Base-by-base conservation (phyloP, 345 rosid species). In the Eucalyptus decipiens region DNA sequence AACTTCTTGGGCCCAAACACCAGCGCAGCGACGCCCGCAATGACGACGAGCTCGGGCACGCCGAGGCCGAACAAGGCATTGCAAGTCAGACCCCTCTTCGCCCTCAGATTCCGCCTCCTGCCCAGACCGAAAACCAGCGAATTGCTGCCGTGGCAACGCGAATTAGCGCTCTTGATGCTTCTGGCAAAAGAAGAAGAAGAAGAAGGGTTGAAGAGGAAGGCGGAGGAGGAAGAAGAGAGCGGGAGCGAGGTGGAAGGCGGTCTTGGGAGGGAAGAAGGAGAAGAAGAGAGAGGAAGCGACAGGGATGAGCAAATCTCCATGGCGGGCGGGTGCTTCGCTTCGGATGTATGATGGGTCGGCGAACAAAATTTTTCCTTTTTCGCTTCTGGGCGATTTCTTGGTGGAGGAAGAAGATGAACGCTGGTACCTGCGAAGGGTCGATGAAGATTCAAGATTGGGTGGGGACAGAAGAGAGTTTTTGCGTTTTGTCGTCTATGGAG, bases 1-100 rank as follows among this genome's bases (percentile, higher is more conserved):
- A 97, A 93, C 87, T 97, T 93, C 93, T 97, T 97, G 89, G 99
- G 99, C 86, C 99, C 99, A 90, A 97, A 97, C 88, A 97, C 94
- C 88, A 97, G 89, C 58, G 99, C 97, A 91, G 96, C 96, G 65
- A 97, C 98, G 26, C 99, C 99, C 88, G 96, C 99, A 91, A 97
- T 97, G 88, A 97, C 99, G 80, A 94, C 99, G 45, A 97, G 95
- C 92, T 97, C 99, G 52, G 99, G 99, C 48, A 97, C 98, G 60
- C 99, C 99, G 19, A 97, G 95, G 83, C 99, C 99, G 86, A 97
- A 97, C 95, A 97, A 89, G 81, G 98, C 96, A 91, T 96, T 93
- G 93, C 97, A 96, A 89, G 94, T 86, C 10, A 96, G 88, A 89
- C 93, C 90, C 94, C 90, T 96, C 92, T 90, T 91, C 72, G 86